Percentiles rank a stretch among this genome's conserved stretches.
These are phyloP conservation scores for Amanita rimosa DNA, from an alignment of 768 basidiomycete species.

Conservation along the genomic window DNA sequence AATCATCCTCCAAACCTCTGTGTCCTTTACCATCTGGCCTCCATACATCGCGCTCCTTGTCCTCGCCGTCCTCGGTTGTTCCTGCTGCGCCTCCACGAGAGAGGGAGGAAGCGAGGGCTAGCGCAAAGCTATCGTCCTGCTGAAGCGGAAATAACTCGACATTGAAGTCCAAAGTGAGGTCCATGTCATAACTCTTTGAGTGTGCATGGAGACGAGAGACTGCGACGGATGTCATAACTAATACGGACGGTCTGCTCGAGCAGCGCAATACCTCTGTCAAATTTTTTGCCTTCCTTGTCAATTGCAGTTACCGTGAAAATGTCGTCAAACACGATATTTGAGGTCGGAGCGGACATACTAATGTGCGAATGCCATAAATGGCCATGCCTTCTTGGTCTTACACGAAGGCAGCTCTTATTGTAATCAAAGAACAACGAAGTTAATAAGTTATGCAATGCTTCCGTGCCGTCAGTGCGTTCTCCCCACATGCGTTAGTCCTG, in stretches of 20 bases:
- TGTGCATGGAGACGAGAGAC: constrained; percentile 87
- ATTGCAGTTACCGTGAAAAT: constrained; percentile 80
- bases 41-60: constrained; percentile 75
- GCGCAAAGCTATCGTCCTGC: constrained; percentile 59
- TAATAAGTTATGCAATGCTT: constrained; percentile 58
- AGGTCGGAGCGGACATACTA: constrained; percentile 43
- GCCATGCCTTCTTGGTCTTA: too few species aligned
- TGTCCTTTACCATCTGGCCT: constrained; percentile 75
- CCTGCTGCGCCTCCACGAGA: constrained; percentile 37
- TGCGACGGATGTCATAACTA: constrained; percentile 20
- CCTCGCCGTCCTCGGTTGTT: constrained; percentile 42
- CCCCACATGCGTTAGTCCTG: constrained; percentile 38
- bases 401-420: not conserved
- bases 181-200: constrained; percentile 89
- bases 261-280: constrained; percentile 74
- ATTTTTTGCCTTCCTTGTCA: constrained; percentile 92
- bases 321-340: constrained; percentile 86
- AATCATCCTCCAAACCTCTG: constrained; percentile 84
- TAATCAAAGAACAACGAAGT: not conserved
- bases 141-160: constrained; percentile 77
- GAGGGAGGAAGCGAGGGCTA: constrained; percentile 80
- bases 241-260: constrained; percentile 3
- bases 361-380: too few species aligned
- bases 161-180: constrained; percentile 90
- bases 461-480: constrained; percentile 12